These are phyloP conservation scores for Taphrina sp. DNA, from an alignment of 1,139 yeast genomes.

Conservation along the genomic window DNA sequence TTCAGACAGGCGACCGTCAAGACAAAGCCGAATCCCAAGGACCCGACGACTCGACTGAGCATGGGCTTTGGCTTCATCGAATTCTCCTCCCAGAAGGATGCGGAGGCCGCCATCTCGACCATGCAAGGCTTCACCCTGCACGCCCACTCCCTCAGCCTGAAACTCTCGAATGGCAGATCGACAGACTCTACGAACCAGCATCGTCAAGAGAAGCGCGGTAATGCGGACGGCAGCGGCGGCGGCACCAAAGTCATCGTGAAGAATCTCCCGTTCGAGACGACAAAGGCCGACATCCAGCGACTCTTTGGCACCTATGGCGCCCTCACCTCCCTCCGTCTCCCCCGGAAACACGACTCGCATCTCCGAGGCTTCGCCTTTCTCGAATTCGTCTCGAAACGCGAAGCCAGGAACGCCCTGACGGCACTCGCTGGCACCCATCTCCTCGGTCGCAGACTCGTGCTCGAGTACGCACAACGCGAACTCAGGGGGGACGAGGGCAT, in stretches of 20 bases:
- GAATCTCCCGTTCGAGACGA: constrained; percentile 95
- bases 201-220: constrained; percentile 39
- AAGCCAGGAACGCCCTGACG: constrained; percentile 93
- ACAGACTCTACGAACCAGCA: constrained; percentile 41
- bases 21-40: constrained; percentile 83
- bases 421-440: constrained; percentile 94
- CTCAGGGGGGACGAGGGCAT: constrained; percentile 23
- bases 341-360: constrained; percentile 89
- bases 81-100: constrained; percentile 74
- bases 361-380: constrained; percentile 98
- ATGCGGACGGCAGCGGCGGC: constrained; percentile 45
- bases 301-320: constrained; percentile 81
- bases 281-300: constrained; percentile 86
- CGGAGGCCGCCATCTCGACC: constrained; percentile 67
- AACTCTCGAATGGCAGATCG: constrained; percentile 71
- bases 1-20: constrained; percentile 80
- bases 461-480: constrained; percentile 70
- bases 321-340: constrained; percentile 90
- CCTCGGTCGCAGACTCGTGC: constrained; percentile 90
- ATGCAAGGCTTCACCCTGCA: constrained; percentile 78
- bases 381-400: constrained; percentile 81
- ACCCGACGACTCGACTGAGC: constrained; percentile 61
- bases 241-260: constrained; percentile 79
- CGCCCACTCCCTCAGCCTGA: constrained; percentile 86
- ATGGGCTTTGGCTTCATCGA: constrained; percentile 99